Percentiles rank a stretch among this genome's conserved stretches.
Evolutionary conservation across 192 early-diverging fungal genomes (phyloP).

Genomic region (Coemansia sp.): DNA sequence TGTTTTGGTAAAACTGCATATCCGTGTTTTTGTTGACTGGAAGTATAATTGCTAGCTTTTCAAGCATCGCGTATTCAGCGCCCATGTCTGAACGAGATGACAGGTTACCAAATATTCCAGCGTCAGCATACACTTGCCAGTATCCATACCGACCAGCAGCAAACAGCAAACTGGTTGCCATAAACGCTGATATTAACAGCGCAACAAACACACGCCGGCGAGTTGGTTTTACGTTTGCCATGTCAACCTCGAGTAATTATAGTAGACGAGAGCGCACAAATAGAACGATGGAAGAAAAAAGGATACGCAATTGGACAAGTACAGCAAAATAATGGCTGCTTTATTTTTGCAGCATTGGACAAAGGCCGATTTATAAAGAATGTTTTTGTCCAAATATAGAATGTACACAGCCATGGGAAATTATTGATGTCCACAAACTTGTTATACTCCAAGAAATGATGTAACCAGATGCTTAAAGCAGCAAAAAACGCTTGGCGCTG

Average conservation of each 20-base stretch:
- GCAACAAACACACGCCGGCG: neutral
- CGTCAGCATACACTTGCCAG: neutral
- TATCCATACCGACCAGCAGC: neutral
- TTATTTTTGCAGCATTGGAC: neutral
- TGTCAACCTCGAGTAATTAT: neutral
- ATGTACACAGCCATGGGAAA: neutral
- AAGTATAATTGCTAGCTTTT: constrained; percentile 40
- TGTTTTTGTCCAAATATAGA: neutral
- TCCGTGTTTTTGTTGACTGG: constrained; percentile 50
- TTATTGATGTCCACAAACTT: too few relatives aligned
- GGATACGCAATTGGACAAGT: neutral
- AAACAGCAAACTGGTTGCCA: neutral
- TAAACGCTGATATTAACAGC: neutral
- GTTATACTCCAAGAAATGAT: too few relatives aligned
- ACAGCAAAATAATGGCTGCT: neutral
- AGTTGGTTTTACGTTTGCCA: neutral
- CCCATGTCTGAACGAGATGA: neutral
- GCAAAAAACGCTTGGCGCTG: too few relatives aligned
- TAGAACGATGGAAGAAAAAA: neutral
- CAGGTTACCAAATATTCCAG: neutral
- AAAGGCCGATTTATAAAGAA: neutral
- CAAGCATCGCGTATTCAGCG: neutral
- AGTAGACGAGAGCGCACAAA: neutral
- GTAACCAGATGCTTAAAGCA: too few relatives aligned
- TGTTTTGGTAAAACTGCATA: constrained; percentile 50